Evolutionary conservation across 768 basidiomycete species (phyloP).

Genomic region (Lentinula sp.): DNA sequence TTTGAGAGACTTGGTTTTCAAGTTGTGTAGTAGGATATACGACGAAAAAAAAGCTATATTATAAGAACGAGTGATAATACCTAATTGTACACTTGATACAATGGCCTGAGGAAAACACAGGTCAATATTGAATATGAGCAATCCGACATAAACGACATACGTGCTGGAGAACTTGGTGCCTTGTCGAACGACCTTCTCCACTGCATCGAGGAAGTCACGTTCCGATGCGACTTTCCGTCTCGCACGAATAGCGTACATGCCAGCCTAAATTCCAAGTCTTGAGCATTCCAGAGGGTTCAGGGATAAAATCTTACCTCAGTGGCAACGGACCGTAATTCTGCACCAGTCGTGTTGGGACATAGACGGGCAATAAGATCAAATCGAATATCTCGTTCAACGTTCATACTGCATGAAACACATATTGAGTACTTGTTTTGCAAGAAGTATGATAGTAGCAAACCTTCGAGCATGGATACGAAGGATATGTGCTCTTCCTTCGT

Average conservation of each 20-base stretch:
- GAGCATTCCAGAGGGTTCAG: neutral
- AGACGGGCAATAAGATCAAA: constrained; percentile 95
- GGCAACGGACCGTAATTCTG: constrained; percentile 94
- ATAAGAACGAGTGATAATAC: neutral
- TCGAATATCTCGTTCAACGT: constrained; percentile 92
- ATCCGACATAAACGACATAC: constrained; percentile 39
- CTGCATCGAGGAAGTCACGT: constrained; percentile 94
- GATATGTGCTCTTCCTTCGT: constrained; percentile 95
- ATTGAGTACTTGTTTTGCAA: constrained; percentile 2
- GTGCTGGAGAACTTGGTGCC: constrained; percentile 98
- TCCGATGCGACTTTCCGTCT: constrained; percentile 96
- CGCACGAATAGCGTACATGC: constrained; percentile 99
- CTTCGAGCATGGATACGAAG: constrained; percentile 94
- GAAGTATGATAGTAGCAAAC: constrained; percentile 31
- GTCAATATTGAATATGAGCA: constrained; percentile 2
- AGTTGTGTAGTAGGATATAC: too few species aligned
- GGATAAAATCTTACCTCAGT: constrained; percentile 67
- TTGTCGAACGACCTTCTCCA: constrained; percentile 97
- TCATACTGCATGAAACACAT: constrained; percentile 60
- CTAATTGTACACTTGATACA: constrained; percentile 95
- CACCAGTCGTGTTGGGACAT: constrained; percentile 97
- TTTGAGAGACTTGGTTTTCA: too few species aligned
- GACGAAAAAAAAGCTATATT: neutral
- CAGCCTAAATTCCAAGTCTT: constrained; percentile 51
- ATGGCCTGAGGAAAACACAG: constrained; percentile 42